Base-by-base conservation (phyloP, 495 filamentous ascomycete genomes). In the Parmelia sp. region DNA sequence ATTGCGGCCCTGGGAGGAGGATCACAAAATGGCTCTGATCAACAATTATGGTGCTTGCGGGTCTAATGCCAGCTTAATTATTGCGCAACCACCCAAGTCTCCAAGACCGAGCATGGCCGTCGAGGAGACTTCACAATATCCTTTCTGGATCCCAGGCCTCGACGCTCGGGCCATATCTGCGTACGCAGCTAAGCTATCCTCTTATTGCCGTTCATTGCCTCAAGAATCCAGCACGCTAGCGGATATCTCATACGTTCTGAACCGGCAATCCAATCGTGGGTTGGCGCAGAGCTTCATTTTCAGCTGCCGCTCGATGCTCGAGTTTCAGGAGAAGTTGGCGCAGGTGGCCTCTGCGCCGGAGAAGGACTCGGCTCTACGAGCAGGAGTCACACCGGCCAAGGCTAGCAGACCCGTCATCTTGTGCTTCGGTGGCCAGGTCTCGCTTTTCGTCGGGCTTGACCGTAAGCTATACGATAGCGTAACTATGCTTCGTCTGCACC, bases 41-140 rank as follows among this genome's bases (percentile, higher is more conserved):
- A 78, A 77, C 59, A 77, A 76, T 55, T 78, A 76, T 60, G 66
- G 73, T 57, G 74, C 75, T 5, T 71, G 73, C 7, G 76, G 75
- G 3, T 73, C 71, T 9, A 78, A 76, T 57, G 65, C 71, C 29
- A 76, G 4, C 65, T 76, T 61, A 74, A 74, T 64, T 19, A 37
- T 64, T 14, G 58, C 53, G 2, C 51, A 64, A 23, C 8, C 36
- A 23, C 53, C 51, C 10, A n/a, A n/a, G 35, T 10, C 35, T 36
- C 35, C 35, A 10, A 36, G 35, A 36, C 35, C 35, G 35, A 36
- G 35, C 35, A 36, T 36, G 35, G 35, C 35, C 35, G 35, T 36
- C 35, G 35, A 36, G 10, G 35, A 36, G 35, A 36, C 35, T 36
- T 36, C 35, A 36, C 35, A 71, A 65, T 68, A 71, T 35, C 72